Evolutionary conservation across 2,329 filamentous ascomycete genomes (phyloP), one percentile per base, ranked within the genome.

Genomic region (Cryphonectria naterciae): DNA sequence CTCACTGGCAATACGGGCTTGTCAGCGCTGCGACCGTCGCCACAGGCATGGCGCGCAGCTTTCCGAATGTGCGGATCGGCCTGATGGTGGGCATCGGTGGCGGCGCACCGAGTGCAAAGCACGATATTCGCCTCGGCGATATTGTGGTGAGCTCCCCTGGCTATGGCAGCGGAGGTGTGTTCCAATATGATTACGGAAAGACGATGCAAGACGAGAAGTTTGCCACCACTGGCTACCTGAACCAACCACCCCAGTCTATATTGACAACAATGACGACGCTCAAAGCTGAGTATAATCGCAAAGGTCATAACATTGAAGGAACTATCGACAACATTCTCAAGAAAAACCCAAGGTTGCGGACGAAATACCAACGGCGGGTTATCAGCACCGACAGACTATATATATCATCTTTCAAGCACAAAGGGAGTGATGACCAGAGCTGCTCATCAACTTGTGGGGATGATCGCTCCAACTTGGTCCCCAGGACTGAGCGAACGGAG

Each of bases 61-160:
- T 80, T 56, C 75, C 75, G 0, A 76, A 77, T 4, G 60, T 83
- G 6, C 69, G 74, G 25, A 70, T 80, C 13, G 76, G 76, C 1
- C 64, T 81, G 5, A 75, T 82, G 72, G 54, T 81, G 1, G 80
- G 80, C 32, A 77, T 80, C 2, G 80, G 76, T 0, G 80, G 80
- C 7, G 81, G 80, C 4, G 80, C 76, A 0, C 54, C 25, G 11
- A 58, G 54, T 32, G 5, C 15, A 17, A 32, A 17, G 25, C 25
- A 79, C 37, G 80, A 83, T n/a, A 77, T 83, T 0, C 77, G 81
- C 4, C 77, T 80, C 0, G 78, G 79, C 8, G 78, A 80, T 62
- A 64, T 80, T 25, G 78, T 79, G 0, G 77, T 82, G 10, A 76
- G 77, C 49, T 62, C 65, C 8, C 70, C 75, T 15, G 61, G 73